Evolutionary conservation across 306 rosid genomes (phyloP), one percentile per base, ranked within the genome.

Genomic region (Ormosia emarginata): DNA sequence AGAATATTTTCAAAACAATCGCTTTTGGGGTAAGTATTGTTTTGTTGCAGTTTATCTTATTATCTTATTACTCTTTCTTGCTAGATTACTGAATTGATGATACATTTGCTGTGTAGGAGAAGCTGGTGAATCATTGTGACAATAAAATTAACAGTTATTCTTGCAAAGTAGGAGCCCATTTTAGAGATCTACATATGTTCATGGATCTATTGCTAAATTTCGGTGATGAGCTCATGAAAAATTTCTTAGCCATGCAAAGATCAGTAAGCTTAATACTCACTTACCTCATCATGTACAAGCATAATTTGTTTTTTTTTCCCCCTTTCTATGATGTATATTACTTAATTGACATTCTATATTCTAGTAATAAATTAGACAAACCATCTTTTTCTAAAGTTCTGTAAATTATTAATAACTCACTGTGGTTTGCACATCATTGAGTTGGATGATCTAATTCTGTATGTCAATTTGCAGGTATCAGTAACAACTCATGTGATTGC

Each of bases 161-260:
- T 34, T 41, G 6, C 18, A 70, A 83, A 77, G 71, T 90, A 43
- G 94, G 91, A 43, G 84, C 62, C n/a, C 82, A 71, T 50, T 82
- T 88, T 75, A 80, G 87, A 78, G 87, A 90, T 79, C 88, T 95
- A 4, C 84, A 83, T 64, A 69, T 52, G 73, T 74, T 87, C 44
- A 44, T 84, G 75, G 86, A 80, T 71, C 64, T 89, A 3, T 55
- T 95, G 29, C 82, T 82, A 83, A 87, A 88, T 47, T 89, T 95
- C 63, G 85, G 91, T 53, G 85, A 89, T 64, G 86, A 72, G 71
- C 90, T 95, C 52, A 43, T 95, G 86, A 88, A 87, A 74, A 93
- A 90, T 79, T 85, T 92, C 77, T 77, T 95, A 33, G 91, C 88
- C 80, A 86, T 95, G 94, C 87, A 85, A 78, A 87, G 74, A 86